Conservation (phyloP, 495 filamentous ascomycete species). For the Aspergillus panamensis region DNA sequence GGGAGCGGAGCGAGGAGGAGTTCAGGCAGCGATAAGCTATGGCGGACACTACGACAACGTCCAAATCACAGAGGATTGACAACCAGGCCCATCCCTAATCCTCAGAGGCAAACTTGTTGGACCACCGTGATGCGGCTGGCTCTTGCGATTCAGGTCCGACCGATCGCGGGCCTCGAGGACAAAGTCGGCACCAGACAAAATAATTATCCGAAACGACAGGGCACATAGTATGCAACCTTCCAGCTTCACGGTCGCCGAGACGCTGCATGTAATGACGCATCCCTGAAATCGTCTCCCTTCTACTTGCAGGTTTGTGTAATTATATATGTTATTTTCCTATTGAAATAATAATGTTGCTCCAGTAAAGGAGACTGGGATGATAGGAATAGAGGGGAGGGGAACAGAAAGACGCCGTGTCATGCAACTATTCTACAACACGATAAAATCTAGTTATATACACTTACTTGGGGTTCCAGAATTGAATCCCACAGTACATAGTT, state of each 20-base stretch:
- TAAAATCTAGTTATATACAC: background rate
- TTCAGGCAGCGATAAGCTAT: constrained; percentile 25
- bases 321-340: background rate
- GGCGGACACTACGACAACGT: constrained; percentile 11
- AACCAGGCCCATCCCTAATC: constrained; percentile 5
- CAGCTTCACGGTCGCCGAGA: background rate
- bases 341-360: background rate
- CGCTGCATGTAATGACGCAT: background rate
- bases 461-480: background rate
- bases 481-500: background rate
- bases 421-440: background rate
- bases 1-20: constrained; percentile 22
- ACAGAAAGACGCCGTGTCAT: background rate
- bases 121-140: constrained; percentile 1
- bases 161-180: constrained; percentile 1
- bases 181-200: constrained; percentile 3
- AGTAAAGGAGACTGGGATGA: too few relatives aligned
- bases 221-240: background rate
- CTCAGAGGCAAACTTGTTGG: constrained; percentile 1
- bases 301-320: background rate
- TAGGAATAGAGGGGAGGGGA: background rate
- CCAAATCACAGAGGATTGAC: background rate
- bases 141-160: background rate
- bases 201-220: constrained; percentile 1
- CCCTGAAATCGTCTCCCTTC: background rate